A percentile compares a stretch with the other conserved stretches of the same genome.
Evolutionary conservation across 441 rosid genomes (phyloP).

Genomic region (Geranium incanum): DNA sequence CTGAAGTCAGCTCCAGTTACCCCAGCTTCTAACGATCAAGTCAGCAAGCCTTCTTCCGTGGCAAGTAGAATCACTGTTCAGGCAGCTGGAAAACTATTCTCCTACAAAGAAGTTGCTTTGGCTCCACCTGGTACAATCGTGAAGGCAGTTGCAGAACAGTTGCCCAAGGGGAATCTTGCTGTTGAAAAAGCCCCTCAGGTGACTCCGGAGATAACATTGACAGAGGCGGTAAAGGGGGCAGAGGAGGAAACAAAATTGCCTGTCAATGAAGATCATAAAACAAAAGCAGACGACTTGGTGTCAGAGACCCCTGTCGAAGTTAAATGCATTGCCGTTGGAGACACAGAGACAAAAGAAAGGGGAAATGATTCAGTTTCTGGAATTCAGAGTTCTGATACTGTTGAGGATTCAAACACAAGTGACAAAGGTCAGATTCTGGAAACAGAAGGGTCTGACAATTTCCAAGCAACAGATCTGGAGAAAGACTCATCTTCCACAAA

Average conservation of each 20-base stretch:
- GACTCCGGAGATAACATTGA: constrained; percentile 33
- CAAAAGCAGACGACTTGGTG: constrained; percentile 22
- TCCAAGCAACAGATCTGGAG: constrained; percentile 24
- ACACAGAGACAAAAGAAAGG: constrained; percentile 22
- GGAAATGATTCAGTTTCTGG: constrained; percentile 26
- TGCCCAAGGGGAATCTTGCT: constrained; percentile 42
- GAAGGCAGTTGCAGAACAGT: constrained; percentile 71
- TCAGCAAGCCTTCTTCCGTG: constrained; percentile 40
- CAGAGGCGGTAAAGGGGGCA: constrained; percentile 26
- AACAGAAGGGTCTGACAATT: constrained; percentile 28
- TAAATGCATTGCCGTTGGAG: constrained; percentile 23
- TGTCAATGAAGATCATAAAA: constrained; percentile 30
- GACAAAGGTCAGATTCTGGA: constrained; percentile 23
- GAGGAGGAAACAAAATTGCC: constrained; percentile 29
- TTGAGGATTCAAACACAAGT: constrained; percentile 26
- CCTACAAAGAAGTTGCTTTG: constrained; percentile 98
- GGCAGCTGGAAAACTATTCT: constrained; percentile 82
- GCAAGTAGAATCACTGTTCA: constrained; percentile 54
- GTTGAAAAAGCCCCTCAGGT: constrained; percentile 28
- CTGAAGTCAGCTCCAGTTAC: constrained; percentile 47
- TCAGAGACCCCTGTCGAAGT: constrained; percentile 26
- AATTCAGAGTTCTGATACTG: constrained; percentile 26
- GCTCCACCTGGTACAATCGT: constrained; percentile 97
- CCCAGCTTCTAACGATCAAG: constrained; percentile 51
- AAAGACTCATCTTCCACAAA: constrained; percentile 31